Conservation (phyloP, 805 yeast genomes). For the Wickerhamomyces xylosicus region DNA sequence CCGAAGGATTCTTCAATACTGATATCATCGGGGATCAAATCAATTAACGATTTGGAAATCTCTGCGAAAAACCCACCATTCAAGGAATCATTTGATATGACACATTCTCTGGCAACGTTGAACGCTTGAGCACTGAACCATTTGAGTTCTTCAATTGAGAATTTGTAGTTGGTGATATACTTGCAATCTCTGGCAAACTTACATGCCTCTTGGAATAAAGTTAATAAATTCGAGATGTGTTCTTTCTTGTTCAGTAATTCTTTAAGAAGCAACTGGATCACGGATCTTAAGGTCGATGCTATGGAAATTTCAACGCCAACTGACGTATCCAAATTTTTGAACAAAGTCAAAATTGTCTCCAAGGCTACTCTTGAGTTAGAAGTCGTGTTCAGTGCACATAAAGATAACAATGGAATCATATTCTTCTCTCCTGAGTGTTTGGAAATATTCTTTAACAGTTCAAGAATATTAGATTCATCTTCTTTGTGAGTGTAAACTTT, state of each 20-base stretch:
- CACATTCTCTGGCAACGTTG: slow-evolving; percentile 21
- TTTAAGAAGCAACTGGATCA: slow-evolving; percentile 22
- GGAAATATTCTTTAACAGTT: slow-evolving; percentile 23
- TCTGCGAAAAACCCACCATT: slow-evolving; percentile 13
- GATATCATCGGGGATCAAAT: slow-evolving; percentile 16
- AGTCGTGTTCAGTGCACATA: slow-evolving; percentile 23
- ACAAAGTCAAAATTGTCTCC: slow-evolving; percentile 17
- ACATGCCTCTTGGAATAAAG: slow-evolving; percentile 8
- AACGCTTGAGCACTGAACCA: slow-evolving; percentile 30
- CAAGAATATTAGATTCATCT: slow-evolving; percentile 9
- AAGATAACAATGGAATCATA: slow-evolving; percentile 22
- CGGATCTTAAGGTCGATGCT: slow-evolving; percentile 21
- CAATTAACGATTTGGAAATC: slow-evolving; percentile 12
- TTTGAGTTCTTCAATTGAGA: slow-evolving; percentile 25
- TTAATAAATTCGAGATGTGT: slow-evolving; percentile 7
- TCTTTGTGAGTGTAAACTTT: slow-evolving; percentile 12
- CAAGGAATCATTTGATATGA: slow-evolving; percentile 6
- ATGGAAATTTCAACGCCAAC: slow-evolving; percentile 12
- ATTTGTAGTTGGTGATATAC: slow-evolving; percentile 4
- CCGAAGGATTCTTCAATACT: slow-evolving; percentile 16
- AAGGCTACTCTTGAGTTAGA: slow-evolving; percentile 17
- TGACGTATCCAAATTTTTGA: slow-evolving; percentile 16
- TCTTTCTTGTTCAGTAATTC: slow-evolving; percentile 11
- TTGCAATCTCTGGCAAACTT: slow-evolving; percentile 6
- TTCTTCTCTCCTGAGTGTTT: slow-evolving; percentile 23